A percentile compares a stretch with the other conserved stretches of the same genome.
These are phyloP conservation scores for Tuctoria greenei DNA, from an alignment of 176 grass and related monocot genomes.

Conservation along the genomic window DNA sequence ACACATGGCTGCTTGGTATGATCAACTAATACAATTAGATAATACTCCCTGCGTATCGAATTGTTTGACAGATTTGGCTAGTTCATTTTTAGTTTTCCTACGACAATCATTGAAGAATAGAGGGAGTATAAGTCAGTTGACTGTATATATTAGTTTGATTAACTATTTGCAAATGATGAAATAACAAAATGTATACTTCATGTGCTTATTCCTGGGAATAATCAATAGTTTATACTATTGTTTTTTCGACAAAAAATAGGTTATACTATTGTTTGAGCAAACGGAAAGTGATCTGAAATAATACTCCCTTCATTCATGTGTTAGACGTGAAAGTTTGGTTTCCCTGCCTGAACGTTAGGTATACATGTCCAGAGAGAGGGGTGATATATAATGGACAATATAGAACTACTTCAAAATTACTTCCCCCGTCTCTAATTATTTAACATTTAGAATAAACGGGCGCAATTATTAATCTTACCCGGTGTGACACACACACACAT, in stretches of 20 bases:
- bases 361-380: background rate
- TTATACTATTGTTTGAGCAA: background rate
- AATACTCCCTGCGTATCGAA: too few species aligned
- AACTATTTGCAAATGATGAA: background rate
- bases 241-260: too few species aligned
- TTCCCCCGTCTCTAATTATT: too few species aligned
- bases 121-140: background rate
- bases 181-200: background rate
- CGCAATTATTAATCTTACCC: too few species aligned
- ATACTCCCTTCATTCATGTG: background rate
- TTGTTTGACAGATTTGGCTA: too few species aligned
- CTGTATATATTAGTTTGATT: background rate
- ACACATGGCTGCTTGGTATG: background rate
- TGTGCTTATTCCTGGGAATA: constrained; percentile 4
- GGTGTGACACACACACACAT: too few species aligned
- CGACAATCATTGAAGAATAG: too few species aligned
- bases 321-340: background rate
- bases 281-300: background rate
- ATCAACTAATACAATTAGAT: background rate
- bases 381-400: too few species aligned
- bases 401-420: too few species aligned
- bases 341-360: background rate
- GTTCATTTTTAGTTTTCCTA: too few species aligned
- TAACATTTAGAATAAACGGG: too few species aligned
- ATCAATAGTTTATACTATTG: background rate